Percentiles rank a stretch among this genome's conserved stretches.
These are phyloP conservation scores for Sarocladiaceae sp. DNA, from an alignment of 2,329 filamentous ascomycete genomes.

Conservation along the genomic window DNA sequence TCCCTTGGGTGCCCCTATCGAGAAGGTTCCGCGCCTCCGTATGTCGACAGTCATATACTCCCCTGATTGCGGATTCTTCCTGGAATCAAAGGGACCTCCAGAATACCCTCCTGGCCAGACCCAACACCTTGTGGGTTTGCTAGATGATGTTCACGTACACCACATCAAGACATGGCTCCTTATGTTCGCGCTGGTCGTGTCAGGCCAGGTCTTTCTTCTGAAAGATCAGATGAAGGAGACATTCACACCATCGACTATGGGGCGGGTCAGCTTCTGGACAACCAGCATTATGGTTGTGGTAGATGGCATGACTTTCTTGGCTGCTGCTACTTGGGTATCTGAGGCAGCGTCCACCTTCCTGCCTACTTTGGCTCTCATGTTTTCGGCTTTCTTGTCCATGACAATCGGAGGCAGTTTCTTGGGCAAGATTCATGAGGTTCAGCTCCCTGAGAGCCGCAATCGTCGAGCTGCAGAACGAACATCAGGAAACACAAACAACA, in stretches of 20 bases:
- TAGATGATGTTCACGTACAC: conserved; percentile 55
- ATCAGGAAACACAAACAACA: conserved; percentile 17
- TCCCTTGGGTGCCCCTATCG: conserved; percentile 55
- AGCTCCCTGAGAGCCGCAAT: conserved; percentile 50
- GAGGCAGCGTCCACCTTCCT: conserved; percentile 53
- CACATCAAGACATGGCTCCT: conserved; percentile 57
- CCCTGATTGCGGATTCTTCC: conserved; percentile 63
- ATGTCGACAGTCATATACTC: conserved; percentile 64
- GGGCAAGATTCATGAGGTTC: conserved; percentile 56
- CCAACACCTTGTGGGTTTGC: conserved; percentile 55
- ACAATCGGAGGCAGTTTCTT: conserved; percentile 55
- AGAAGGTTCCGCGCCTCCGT: conserved; percentile 49
- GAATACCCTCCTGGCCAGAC: conserved; percentile 45
- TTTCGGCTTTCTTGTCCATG: conserved; percentile 50
- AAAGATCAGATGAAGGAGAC: conserved; percentile 63
- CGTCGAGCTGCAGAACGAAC: conserved; percentile 26
- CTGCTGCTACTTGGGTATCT: conserved; percentile 52
- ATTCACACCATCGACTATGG: conserved; percentile 63
- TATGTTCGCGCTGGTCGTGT: conserved; percentile 50
- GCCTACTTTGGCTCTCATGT: conserved; percentile 50
- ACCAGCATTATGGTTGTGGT: conserved; percentile 58
- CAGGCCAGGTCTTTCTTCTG: conserved; percentile 57
- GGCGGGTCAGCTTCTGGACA: conserved; percentile 62
- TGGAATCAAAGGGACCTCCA: conserved; percentile 62
- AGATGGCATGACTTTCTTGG: conserved; percentile 55